Evolutionary conservation across 139 green algal genomes (phyloP).

Genomic region (Klebsormidium nitens): DNA sequence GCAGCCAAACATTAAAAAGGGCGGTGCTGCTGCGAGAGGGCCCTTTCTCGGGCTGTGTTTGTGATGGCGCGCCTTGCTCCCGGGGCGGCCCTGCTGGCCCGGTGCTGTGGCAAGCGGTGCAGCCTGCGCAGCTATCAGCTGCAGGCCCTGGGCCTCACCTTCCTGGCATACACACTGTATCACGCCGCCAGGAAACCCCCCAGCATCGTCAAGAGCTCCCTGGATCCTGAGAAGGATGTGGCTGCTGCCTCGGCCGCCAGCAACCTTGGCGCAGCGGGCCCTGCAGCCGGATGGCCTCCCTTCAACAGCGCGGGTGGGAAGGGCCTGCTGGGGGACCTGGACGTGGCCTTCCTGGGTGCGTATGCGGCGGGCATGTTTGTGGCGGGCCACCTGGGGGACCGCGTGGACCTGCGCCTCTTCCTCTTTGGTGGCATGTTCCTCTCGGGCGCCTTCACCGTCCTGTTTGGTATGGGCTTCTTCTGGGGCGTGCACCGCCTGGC

Average conservation of each 20-base stretch:
- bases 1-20: no score
- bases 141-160: conserved; percentile 78
- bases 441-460: conserved; percentile 59
- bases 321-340: conserved; percentile 71
- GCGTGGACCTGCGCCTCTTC: conserved; percentile 80
- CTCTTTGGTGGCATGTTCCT: conserved; percentile 79
- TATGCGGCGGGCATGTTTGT: conserved; percentile 94
- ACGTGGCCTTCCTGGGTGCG: conserved; percentile 82
- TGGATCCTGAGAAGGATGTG: conserved; percentile 27
- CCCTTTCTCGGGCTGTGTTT: no score
- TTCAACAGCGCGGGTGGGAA: conserved; percentile 74
- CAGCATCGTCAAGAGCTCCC: conserved; percentile 78
- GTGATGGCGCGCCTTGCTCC: no score
- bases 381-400: conserved; percentile 80
- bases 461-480: conserved; percentile 84
- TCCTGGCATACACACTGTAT: conserved; percentile 83
- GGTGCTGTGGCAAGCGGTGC: neutral
- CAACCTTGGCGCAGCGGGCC: neutral
- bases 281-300: conserved; percentile 65
- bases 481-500: conserved; percentile 72
- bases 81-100: no score
- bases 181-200: conserved; percentile 85
- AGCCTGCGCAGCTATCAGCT: no score
- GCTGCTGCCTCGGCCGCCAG: neutral
- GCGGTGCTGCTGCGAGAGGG: no score